Evolutionary conservation across 2,329 filamentous ascomycete species (phyloP), one percentile per base, ranked within the genome.

Genomic region (Aspergillus pseudotamarii): DNA sequence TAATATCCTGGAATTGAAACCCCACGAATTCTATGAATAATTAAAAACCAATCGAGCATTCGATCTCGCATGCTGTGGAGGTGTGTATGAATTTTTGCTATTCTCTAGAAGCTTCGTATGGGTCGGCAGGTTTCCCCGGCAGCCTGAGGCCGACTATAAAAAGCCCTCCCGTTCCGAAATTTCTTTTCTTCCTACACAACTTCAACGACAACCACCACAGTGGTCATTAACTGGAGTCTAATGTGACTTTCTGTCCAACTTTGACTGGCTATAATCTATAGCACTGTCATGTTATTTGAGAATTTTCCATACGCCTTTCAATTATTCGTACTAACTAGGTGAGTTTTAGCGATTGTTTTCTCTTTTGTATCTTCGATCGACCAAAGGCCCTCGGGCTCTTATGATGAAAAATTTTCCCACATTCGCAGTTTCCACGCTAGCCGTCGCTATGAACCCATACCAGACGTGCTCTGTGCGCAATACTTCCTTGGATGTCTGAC

Each of bases 361-460:
- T 43, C 54, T 23, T 53, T 57, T 54, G 55, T 54, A 58, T 57
- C 36, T 46, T 57, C 54, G 61, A 51, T 63, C 63, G 67, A 69
- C 65, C 71, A 67, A 68, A 56, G 58, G 66, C 69, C 68, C 55
- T 61, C 28, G 64, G 63, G 63, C 66, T 75, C 66, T 66, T 71
- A 78, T 78, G 77, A 79, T 79, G 77, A 78, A 78, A 79, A 75
- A 43, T 64, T 63, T 70, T 73, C 77, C 75, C 75, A 78, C 76
- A 78, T 79, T 79, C 77, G 77, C 75, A 76, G 75, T 76, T 76
- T 76, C 73, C 75, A 76, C 75, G 74, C 73, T 75, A 76, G 75
- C 65, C 73, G 71, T 75, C 73, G 73, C 62, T 71, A 61, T 73
- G 71, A 75, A 76, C 74, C 74, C 69, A 74, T 73, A 66, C 66